Percentiles rank a stretch among this genome's conserved stretches.
phyloP scores from a whole-genome alignment of 768 basidiomycete genomes.

The Boletellus ananas region DNA sequence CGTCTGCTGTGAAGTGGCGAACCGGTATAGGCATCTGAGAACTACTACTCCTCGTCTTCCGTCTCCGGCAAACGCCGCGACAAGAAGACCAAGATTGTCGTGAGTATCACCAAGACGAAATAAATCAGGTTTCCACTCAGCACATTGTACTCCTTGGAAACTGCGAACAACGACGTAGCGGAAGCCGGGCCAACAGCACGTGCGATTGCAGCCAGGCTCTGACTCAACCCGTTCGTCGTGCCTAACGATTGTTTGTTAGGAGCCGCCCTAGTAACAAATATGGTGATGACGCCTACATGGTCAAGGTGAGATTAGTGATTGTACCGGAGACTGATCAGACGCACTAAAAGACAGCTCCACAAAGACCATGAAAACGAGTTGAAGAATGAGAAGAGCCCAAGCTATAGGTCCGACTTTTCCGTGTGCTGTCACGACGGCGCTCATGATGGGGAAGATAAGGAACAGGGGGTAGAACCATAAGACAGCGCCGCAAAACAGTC shows the following conservation, averaged over 20 bases:
- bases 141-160: constrained; percentile 46
- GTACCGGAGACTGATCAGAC: constrained; percentile 5
- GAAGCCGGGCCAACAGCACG: constrained; percentile 49
- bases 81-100: constrained; percentile 18
- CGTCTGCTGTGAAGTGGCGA: too few species aligned
- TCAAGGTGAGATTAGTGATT: not conserved
- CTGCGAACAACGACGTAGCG: constrained; percentile 50
- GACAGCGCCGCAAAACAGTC: constrained; percentile 38
- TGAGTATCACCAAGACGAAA: constrained; percentile 35
- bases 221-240: constrained; percentile 54
- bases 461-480: constrained; percentile 37
- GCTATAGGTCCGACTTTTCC: constrained; percentile 33
- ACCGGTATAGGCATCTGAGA: too few species aligned
- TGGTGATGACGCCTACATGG: constrained; percentile 44
- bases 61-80: constrained; percentile 23
- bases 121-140: constrained; percentile 52
- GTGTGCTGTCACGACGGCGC: constrained; percentile 31
- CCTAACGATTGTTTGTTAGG: constrained; percentile 53
- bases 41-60: constrained; percentile 8
- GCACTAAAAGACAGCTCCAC: constrained; percentile 43
- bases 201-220: constrained; percentile 42
- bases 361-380: constrained; percentile 26
- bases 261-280: constrained; percentile 50
- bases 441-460: constrained; percentile 44
- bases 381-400: constrained; percentile 35